Conservation (phyloP, 2,329 filamentous ascomycete species). For the Graphilbum sp. region DNA sequence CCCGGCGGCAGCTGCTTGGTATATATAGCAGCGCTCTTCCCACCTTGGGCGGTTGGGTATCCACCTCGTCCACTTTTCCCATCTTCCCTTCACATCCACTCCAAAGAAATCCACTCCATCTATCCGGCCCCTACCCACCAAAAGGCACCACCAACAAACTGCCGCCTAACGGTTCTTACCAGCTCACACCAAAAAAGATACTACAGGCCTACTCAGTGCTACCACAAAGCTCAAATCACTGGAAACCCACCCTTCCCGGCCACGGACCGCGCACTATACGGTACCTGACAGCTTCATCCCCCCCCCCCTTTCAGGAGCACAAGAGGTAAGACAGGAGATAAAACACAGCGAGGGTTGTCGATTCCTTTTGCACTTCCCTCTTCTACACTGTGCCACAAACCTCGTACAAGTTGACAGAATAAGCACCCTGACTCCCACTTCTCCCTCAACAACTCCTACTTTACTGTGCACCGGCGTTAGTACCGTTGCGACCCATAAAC, state of each 20-base stretch:
- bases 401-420: too few relatives aligned
- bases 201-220: conserved; percentile 3
- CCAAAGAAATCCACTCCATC: conserved; percentile 3
- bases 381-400: too few relatives aligned
- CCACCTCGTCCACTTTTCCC: conserved; percentile 9
- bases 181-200: conserved; percentile 3
- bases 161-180: conserved; percentile 1
- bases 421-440: too few relatives aligned
- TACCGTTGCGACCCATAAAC: not conserved
- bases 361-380: not conserved
- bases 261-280: conserved; percentile 5
- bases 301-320: conserved; percentile 1
- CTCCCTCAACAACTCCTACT: too few relatives aligned
- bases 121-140: conserved; percentile 4
- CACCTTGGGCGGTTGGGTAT: conserved; percentile 4
- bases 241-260: conserved; percentile 9
- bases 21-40: conserved; percentile 6
- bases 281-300: conserved; percentile 10
- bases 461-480: not conserved
- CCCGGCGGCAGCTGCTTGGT: too few relatives aligned
- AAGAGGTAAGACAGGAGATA: not conserved
- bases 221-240: conserved; percentile 7
- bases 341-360: too few relatives aligned
- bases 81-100: conserved; percentile 3
- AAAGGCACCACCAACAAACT: conserved; percentile 7